Evolutionary conservation across 2,329 filamentous ascomycete genomes (phyloP), one percentile per base, ranked within the genome.

Genomic region (Xylariaceae sp.): DNA sequence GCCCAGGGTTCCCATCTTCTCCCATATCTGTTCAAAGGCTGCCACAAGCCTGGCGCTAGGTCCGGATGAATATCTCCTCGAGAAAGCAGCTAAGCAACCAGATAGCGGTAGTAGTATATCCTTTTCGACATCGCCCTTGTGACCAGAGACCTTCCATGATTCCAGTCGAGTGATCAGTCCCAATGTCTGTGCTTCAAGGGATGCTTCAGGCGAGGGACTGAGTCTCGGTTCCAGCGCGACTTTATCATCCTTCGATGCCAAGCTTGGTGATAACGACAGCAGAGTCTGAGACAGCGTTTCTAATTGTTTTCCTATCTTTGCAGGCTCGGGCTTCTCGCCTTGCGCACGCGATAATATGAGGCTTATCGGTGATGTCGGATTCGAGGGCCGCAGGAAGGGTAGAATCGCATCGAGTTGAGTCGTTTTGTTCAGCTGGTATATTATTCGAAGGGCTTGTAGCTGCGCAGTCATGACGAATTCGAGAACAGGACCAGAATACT

Each of bases 101-200:
- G 81, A 78, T 53, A 90, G 81, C 0, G 88, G 87, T 1, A 82
- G 77, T n/a, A 87, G 68, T 5, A 92, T 72, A 11, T 91, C 88
- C 58, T 84, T 85, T 42, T 85, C 81, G 3, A 81, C 70, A 59
- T 88, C 80, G 1, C 81, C 82, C 60, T 80, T 71, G 66, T 89
- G 86, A 1, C 79, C 77, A 5, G 81, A 81, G 59, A 90, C 67
- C 48, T 73, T 76, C 88, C 88, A 91, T 81, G 85, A 89, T 48
- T 77, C 74, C n/a, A 86, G 72, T 35, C 87, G 81, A 6, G 81
- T 76, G 23, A 79, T 77, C 45, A 92, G 78, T 8, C 85, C 88
- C 1, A 89, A 71, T 0, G 78, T 74, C 65, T 92, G 88, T 0
- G 91, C 71, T 62, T 83, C 80, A 53, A 92, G 80, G 1, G 83